Conservation (phyloP, 1,284 basidiomycete species). For the Ganoderma multipileum region DNA sequence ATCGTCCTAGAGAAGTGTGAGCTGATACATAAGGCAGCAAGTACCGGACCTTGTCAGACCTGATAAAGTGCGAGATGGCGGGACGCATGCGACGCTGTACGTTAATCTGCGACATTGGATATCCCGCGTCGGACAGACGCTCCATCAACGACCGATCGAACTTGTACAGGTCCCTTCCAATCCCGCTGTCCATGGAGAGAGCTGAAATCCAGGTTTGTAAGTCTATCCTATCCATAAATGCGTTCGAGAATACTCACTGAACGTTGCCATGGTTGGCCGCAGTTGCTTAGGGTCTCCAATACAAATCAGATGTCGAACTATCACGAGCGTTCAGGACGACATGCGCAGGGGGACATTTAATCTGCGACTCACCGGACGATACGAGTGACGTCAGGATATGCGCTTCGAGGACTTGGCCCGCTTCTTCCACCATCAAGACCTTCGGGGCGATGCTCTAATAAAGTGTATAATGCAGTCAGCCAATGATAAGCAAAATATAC, state of each 20-base stretch:
- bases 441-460: constrained; percentile 44
- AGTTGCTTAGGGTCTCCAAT: constrained; percentile 59
- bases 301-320: constrained; percentile 34
- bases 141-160: constrained; percentile 59
- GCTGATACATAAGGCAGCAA: neutral
- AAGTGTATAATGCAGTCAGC: neutral
- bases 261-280: constrained; percentile 70
- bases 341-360: neutral
- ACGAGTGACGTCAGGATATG: constrained; percentile 70
- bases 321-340: neutral
- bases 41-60: constrained; percentile 30
- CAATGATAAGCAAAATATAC: neutral
- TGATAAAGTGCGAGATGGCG: constrained; percentile 49
- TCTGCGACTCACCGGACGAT: constrained; percentile 36
- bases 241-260: constrained; percentile 47
- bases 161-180: constrained; percentile 45
- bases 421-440: constrained; percentile 53
- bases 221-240: neutral
- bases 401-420: constrained; percentile 80
- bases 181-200: constrained; percentile 48
- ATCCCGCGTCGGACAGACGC: constrained; percentile 44
- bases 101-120: constrained; percentile 50
- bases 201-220: constrained; percentile 32
- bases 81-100: constrained; percentile 55
- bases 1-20: constrained; percentile 48